Conservation (phyloP, 371 early-diverging fungal genomes). For the Sporodiniella umbellata region DNA sequence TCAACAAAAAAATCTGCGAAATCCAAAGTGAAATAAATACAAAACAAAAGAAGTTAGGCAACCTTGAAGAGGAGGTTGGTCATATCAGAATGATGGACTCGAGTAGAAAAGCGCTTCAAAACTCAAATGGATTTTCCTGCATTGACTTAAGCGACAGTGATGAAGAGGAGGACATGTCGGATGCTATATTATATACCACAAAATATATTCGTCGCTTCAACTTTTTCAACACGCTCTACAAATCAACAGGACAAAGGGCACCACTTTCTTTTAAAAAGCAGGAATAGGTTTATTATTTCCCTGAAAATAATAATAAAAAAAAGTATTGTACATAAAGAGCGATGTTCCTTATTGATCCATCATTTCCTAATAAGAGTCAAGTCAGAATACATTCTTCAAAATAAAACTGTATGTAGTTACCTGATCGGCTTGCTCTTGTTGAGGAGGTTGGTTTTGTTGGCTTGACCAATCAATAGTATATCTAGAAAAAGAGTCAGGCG, state of each 20-base stretch:
- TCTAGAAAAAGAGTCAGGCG: conserved; percentile 22
- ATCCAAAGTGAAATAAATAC: conserved; percentile 19
- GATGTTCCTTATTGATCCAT: conserved; percentile 29
- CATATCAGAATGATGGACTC: conserved; percentile 2
- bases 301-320: conserved; percentile 1
- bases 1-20: conserved; percentile 29
- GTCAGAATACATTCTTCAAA: not conserved
- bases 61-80: conserved; percentile 22
- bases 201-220: conserved; percentile 18
- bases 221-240: conserved; percentile 13
- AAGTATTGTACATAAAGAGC: conserved; percentile 8
- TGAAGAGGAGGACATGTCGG: conserved; percentile 1
- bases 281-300: conserved; percentile 2
- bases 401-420: conserved; percentile 3
- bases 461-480: conserved; percentile 47
- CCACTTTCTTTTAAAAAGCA: conserved; percentile 3
- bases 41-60: conserved; percentile 14
- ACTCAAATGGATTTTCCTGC: conserved; percentile 5
- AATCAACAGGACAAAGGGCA: conserved; percentile 4
- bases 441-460: conserved; percentile 24
- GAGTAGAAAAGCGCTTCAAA: conserved; percentile 3
- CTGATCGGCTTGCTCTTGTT: conserved; percentile 19
- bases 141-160: conserved; percentile 14
- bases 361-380: conserved; percentile 24
- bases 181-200: conserved; percentile 9